These are phyloP conservation scores for Lachnellula willkommii DNA, from an alignment of 2,329 filamentous ascomycete species.

Conservation along the genomic window DNA sequence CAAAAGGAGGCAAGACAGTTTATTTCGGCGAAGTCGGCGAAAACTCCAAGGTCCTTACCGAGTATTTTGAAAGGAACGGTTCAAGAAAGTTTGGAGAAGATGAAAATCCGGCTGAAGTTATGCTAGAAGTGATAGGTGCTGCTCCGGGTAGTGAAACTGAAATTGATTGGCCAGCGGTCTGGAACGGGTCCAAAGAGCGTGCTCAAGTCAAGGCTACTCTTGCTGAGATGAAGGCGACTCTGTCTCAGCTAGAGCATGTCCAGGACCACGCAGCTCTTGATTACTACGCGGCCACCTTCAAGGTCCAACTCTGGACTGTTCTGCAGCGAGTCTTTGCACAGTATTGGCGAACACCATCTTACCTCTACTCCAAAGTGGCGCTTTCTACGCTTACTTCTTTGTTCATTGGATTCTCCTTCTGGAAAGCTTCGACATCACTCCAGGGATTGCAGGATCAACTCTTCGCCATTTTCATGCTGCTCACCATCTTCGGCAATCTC, in stretches of 20 bases:
- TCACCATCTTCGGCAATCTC: conserved; percentile 68
- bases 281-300: conserved; percentile 59
- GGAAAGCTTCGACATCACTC: conserved; percentile 49
- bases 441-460: conserved; percentile 66
- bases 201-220: conserved; percentile 41
- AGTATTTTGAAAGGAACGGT: conserved; percentile 72
- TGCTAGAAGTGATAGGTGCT: conserved; percentile 59
- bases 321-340: conserved; percentile 56
- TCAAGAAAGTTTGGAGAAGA: conserved; percentile 57
- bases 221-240: conserved; percentile 44
- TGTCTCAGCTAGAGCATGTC: conserved; percentile 28
- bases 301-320: conserved; percentile 50
- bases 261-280: conserved; percentile 32
- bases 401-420: conserved; percentile 69
- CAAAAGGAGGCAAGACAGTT: conserved; percentile 69
- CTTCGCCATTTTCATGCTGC: conserved; percentile 71
- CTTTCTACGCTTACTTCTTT: conserved; percentile 33
- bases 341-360: conserved; percentile 63
- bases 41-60: conserved; percentile 60
- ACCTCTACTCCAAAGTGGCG: conserved; percentile 37
- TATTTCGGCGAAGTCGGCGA: conserved; percentile 78
- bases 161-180: conserved; percentile 59
- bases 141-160: conserved; percentile 57
- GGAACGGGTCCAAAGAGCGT: conserved; percentile 49
- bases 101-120: conserved; percentile 80